Conservation (phyloP, 495 filamentous ascomycete species). For the Hypoxylon cercidicola region DNA sequence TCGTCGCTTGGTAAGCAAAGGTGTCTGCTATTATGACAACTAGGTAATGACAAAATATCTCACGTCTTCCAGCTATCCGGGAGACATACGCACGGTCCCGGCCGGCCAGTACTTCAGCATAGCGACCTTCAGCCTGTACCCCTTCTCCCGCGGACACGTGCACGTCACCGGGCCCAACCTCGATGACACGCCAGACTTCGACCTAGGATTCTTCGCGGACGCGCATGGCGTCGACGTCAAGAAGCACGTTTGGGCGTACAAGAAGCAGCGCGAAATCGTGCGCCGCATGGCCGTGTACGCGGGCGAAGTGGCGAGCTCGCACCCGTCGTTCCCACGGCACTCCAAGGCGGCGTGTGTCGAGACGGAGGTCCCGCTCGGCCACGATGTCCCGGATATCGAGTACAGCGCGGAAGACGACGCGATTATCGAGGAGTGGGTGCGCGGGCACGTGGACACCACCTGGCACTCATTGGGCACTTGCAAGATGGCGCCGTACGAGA, state of each 20-base stretch:
- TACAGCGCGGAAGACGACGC: conserved; percentile 61
- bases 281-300: conserved; percentile 61
- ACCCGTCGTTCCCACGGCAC: conserved; percentile 65
- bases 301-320: conserved; percentile 59
- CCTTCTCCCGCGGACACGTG: conserved; percentile 62
- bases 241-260: conserved; percentile 61
- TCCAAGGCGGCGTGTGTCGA: conserved; percentile 45
- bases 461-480: conserved; percentile 63
- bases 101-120: conserved; percentile 50
- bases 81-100: conserved; percentile 4
- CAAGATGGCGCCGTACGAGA: conserved; percentile 49
- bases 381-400: conserved; percentile 44
- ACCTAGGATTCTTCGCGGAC: conserved; percentile 55
- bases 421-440: conserved; percentile 54
- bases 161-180: conserved; percentile 57
- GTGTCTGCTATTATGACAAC: no score
- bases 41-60: no score
- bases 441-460: conserved; percentile 52
- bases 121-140: conserved; percentile 56
- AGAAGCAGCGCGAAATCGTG: conserved; percentile 63
- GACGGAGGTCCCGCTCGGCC: conserved; percentile 2
- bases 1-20: conserved; percentile 35
- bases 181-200: conserved; percentile 47
- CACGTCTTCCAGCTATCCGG: conserved; percentile 10
- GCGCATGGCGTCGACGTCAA: conserved; percentile 51